Evolutionary conservation across 345 rosid genomes (phyloP).

Genomic region (Kandelia obovata): DNA sequence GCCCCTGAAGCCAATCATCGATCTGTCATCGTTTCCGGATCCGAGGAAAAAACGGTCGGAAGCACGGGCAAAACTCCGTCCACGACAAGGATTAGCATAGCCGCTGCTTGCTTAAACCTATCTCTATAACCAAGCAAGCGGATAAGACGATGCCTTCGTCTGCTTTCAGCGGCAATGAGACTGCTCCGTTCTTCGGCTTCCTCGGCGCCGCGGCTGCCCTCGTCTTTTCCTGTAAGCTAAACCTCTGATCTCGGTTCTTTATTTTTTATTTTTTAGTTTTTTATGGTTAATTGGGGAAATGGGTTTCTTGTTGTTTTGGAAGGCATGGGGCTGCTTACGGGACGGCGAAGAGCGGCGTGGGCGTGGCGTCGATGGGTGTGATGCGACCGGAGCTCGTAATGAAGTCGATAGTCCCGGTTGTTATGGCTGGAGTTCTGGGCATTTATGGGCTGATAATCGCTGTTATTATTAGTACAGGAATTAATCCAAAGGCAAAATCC

Average conservation of each 20-base stretch:
- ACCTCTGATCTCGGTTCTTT: neutral
- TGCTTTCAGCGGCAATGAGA: conserved; percentile 12
- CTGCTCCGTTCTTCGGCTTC: conserved; percentile 18
- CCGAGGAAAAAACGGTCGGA: too few relatives aligned
- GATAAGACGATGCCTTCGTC: neutral
- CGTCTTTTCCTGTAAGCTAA: conserved; percentile 6
- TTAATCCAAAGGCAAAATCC: conserved; percentile 23
- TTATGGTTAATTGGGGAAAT: neutral
- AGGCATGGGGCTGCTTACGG: conserved; percentile 25
- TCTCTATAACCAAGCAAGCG: neutral
- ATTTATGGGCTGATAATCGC: conserved; percentile 24
- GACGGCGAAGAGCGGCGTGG: conserved; percentile 22
- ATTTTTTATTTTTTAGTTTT: neutral
- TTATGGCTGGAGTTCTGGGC: conserved; percentile 24
- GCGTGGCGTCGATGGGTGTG: conserved; percentile 21
- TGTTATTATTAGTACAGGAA: conserved; percentile 21
- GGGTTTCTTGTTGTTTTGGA: neutral
- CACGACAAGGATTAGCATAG: too few relatives aligned
- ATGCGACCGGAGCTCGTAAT: conserved; percentile 21
- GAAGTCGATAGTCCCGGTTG: conserved; percentile 22
- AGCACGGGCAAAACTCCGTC: too few relatives aligned
- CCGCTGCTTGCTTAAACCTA: too few relatives aligned
- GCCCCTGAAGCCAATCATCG: too few relatives aligned
- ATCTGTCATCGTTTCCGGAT: too few relatives aligned
- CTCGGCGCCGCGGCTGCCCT: neutral